These are phyloP conservation scores for Hymenoscyphus linearis DNA, from an alignment of 2,329 filamentous ascomycete species.

Conservation along the genomic window DNA sequence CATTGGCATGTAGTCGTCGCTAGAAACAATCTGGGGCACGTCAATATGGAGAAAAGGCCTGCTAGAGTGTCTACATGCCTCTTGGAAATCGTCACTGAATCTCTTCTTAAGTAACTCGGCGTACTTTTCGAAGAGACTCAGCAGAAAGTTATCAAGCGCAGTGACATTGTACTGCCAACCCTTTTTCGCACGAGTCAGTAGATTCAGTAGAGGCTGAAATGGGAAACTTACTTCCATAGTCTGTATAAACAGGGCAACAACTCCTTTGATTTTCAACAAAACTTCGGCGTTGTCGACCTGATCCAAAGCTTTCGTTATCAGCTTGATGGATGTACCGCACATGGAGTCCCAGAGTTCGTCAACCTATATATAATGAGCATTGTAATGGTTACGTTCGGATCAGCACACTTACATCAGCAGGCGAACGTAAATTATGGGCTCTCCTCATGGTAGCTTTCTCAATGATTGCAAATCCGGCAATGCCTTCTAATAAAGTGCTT, in stretches of 20 bases:
- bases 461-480: conserved; percentile 93
- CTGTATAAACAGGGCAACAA: conserved; percentile 91
- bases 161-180: conserved; percentile 86
- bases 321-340: conserved; percentile 78
- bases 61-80: conserved; percentile 45
- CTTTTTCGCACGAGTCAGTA: conserved; percentile 37
- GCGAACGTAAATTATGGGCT: conserved; percentile 74
- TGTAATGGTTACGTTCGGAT: background rate
- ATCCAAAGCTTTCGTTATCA: conserved; percentile 74
- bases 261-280: conserved; percentile 88
- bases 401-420: conserved; percentile 62
- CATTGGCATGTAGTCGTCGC: conserved; percentile 99
- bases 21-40: conserved; percentile 60
- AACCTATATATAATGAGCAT: conserved; percentile 49
- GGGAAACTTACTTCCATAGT: conserved; percentile 76
- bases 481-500: conserved; percentile 87
- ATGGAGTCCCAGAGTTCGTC: conserved; percentile 98
- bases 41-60: conserved; percentile 12
- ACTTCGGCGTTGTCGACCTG: conserved; percentile 84
- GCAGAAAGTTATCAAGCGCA: conserved; percentile 74
- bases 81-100: conserved; percentile 94
- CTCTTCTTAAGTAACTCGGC: conserved; percentile 82
- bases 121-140: conserved; percentile 92
- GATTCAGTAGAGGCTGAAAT: too few relatives aligned
- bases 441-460: conserved; percentile 90